Base-by-base conservation (phyloP, 768 basidiomycete species). In the Chlorophyllum brunneum region DNA sequence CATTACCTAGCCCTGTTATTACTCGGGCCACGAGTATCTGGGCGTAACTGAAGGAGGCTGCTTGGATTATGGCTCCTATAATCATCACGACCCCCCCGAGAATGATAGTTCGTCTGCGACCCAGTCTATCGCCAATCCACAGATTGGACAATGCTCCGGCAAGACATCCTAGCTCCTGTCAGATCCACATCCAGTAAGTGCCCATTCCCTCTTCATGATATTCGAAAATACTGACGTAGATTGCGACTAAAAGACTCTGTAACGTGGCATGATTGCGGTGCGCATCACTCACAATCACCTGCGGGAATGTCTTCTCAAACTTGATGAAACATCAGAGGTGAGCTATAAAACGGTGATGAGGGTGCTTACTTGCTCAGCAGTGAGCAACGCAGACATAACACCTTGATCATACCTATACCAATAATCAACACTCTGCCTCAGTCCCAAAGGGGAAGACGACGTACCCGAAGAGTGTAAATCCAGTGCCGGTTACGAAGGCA, bases 331-430 rank as follows among this genome's bases (percentile, higher is more conserved):
- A 34, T 51, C 13, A 44, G 33, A 23, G 36, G 23, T 30, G 22
- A 8, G 20, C 11, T 13, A 9, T 9, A n/a, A 31, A 44, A 29
- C 9, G 51, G 22, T 48, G 34, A 13, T 29, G 13, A 53, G 5
- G 11, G 11, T 13, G 3, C 48, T 44, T 20, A 79, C 79, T 68
- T 79, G 75, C 40, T 68, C 67, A 0, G 84, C 76, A 3, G 78
- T 82, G 43, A 86, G 65, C 18, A 85, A 67, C 15, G 82, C 81
- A n/a, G 78, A 79, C 83, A 86, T 83, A 27, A 85, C 84, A 37
- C 83, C 83, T 61, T 85, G 85, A 59, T 85, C 84, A 65, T 84
- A 85, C 23, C 81, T 82, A 8, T 23, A 22, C 11, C n/a, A 43
- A 16, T 10, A 23, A 30, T 26, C 8, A 24, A 22, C n/a, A 15